A percentile compares a stretch with the other conserved stretches of the same genome.
Conservation (phyloP, 495 filamentous ascomycete species). For the Pyronema omphalodes region DNA sequence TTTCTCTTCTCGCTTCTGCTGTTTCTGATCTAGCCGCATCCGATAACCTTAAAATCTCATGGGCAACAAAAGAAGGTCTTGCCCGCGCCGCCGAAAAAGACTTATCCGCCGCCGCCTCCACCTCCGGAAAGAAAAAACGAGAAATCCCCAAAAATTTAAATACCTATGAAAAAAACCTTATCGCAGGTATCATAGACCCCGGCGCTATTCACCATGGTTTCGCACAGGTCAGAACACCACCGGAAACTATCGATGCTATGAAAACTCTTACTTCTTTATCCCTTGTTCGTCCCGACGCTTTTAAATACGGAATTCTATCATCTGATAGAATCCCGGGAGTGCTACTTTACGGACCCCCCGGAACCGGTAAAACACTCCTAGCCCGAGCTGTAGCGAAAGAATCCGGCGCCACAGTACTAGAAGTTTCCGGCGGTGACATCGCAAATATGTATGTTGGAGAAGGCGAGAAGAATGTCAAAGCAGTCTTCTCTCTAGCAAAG, state of each 20-base stretch:
- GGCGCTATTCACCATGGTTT: constrained; percentile 73
- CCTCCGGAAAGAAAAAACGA: constrained; percentile 14
- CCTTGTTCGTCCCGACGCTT: constrained; percentile 76
- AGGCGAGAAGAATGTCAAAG: constrained; percentile 89
- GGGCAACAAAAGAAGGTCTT: constrained; percentile 24
- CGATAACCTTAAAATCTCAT: constrained; percentile 29
- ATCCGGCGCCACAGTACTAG: constrained; percentile 61
- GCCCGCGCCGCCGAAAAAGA: constrained; percentile 10
- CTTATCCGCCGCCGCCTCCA: constrained; percentile 6
- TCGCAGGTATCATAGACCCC: constrained; percentile 65
- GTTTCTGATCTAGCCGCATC: constrained; percentile 29
- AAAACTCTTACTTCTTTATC: constrained; percentile 81
- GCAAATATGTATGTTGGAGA: constrained; percentile 95
- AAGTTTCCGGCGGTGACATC: constrained; percentile 45
- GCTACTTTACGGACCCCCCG: constrained; percentile 83
- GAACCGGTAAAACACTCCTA: constrained; percentile 87
- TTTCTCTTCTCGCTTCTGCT: constrained; percentile 24
- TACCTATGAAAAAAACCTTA: constrained; percentile 60
- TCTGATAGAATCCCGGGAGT: constrained; percentile 79
- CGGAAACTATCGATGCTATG: constrained; percentile 69
- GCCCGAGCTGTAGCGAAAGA: constrained; percentile 94
- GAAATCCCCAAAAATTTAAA: constrained; percentile 38
- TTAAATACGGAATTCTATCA: constrained; percentile 84
- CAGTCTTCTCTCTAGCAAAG: constrained; percentile 76
- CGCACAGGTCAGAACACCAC: constrained; percentile 58